Base-by-base conservation (phyloP, 768 basidiomycete species). In the Hericium rajendrae region DNA sequence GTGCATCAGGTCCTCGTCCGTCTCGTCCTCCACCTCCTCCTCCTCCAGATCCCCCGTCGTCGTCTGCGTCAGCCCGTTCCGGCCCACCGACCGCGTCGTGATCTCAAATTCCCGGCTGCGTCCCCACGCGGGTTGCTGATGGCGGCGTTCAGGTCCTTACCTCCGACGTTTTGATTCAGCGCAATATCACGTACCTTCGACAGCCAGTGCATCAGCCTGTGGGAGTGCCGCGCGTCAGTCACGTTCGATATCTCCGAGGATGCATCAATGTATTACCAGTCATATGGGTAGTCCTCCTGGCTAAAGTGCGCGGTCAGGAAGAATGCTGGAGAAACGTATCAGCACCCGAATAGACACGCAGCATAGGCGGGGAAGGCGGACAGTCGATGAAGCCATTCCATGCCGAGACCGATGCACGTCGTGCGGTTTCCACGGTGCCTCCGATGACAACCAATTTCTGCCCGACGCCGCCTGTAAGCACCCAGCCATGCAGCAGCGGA, bases 331-430 rank as follows among this genome's bases (percentile, higher is more conserved):
- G 18, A 16, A 12, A 48, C 12, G 20, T 32, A 43, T 70, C 15
- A 67, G 65, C 10, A 15, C 13, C 54, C 50, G 18, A 26, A 15
- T 32, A 32, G 32, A 32, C 57, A 28, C 28, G 41, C 10, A 48
- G 11, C 32, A 8, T 46, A 55, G 18, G 48, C 15, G 18, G 41
- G 11, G 10, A 60, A 2, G 18, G 68, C 83, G 61, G 66, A 92
- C 90, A 92, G 68, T 92, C 91, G 4, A 93, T 79, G 66, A 93
- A 92, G 39, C 88, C 88, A 69, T 87, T 90, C 90, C 91, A 93
- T 12, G 88, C 91, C 4, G 88, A 89, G 28, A 88, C 75, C 11
- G 88, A 91, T 16, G 81, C 85, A 48, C 90, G 77, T 61, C 90
- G 78, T 38, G 89, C 89, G 15, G 89, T 91, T 68, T 92, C 90